Base-by-base conservation (phyloP, 1,284 basidiomycete genomes). In the Boletus subluridellus region DNA sequence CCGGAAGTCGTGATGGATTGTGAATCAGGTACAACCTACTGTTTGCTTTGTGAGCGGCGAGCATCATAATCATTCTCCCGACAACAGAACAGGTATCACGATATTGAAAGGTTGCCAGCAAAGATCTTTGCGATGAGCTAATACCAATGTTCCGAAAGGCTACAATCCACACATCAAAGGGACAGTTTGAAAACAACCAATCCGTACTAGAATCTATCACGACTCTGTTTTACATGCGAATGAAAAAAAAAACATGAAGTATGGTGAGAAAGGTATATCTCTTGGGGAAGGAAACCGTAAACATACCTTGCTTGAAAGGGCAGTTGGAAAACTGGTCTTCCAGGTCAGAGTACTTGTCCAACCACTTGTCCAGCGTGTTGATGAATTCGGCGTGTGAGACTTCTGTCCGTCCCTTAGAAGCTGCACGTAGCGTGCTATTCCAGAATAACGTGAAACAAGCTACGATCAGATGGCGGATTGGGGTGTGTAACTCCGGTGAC, bases 261-360 rank as follows among this genome's bases (percentile, higher is more conserved):
- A 21, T 21, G 21, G 21, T 42, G 6, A 45, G 24, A 24, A 28
- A n/a, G 11, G 11, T 3, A 2, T n/a, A 46, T 44, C 49, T 4
- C 11, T 30, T 24, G 4, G 12, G 28, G 3, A n/a, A 32, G 17
- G 45, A 35, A 26, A 9, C 32, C 4, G 11, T 5, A 28, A 9
- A 52, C 55, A 15, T 21, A 48, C 55, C 24, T 26, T 39, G 5
- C 11, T 32, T 26, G 21, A 58, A 45, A 1, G 55, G 57, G 21
- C 55, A 58, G 21, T 50, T 49, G 3, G 47, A 58, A 32, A 57
- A 57, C 32, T 30, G 0, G n/a, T 57, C 46, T 42, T 57, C 38
- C 4, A 37, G 32, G 15, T 41, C 3, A 28, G 47, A 32, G 6
- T 38, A 34, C 14, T 2, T 9, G 24, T 35, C 14, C 6, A 58